These are phyloP conservation scores for Inosperma sp. DNA, from an alignment of 768 basidiomycete species.

Conservation along the genomic window DNA sequence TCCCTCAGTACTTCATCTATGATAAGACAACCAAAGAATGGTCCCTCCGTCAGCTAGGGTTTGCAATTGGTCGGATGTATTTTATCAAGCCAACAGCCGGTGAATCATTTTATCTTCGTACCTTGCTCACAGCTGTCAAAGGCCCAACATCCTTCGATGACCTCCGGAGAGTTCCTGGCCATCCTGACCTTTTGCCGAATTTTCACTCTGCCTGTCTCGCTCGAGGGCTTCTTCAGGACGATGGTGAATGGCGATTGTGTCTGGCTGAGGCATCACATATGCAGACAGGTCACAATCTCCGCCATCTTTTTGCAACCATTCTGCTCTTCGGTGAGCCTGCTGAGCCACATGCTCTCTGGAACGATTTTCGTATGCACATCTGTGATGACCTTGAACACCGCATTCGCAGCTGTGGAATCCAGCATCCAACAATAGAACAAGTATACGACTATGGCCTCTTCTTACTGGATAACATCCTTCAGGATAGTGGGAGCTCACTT, in stretches of 20 bases:
- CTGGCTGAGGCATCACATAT: constrained; percentile 36
- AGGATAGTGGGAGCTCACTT: constrained; percentile 21
- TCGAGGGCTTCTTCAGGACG: constrained; percentile 35
- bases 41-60: constrained; percentile 23
- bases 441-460: constrained; percentile 40
- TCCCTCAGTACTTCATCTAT: constrained; percentile 14
- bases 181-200: constrained; percentile 16
- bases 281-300: constrained; percentile 33
- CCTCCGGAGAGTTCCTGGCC: constrained; percentile 18
- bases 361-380: constrained; percentile 28
- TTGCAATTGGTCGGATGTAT: constrained; percentile 40
- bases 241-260: constrained; percentile 39
- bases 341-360: constrained; percentile 37
- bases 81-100: constrained; percentile 33
- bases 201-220: constrained; percentile 36
- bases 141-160: constrained; percentile 30
- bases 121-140: constrained; percentile 35
- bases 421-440: constrained; percentile 26
- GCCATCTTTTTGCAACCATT: constrained; percentile 37
- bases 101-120: constrained; percentile 39
- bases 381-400: constrained; percentile 37
- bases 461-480: constrained; percentile 26
- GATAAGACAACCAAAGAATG: constrained; percentile 19
- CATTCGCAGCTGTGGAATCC: constrained; percentile 14
- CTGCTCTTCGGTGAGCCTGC: constrained; percentile 28